These are phyloP conservation scores for Nakazawaea peltata DNA, from an alignment of 805 yeast species.

Conservation along the genomic window DNA sequence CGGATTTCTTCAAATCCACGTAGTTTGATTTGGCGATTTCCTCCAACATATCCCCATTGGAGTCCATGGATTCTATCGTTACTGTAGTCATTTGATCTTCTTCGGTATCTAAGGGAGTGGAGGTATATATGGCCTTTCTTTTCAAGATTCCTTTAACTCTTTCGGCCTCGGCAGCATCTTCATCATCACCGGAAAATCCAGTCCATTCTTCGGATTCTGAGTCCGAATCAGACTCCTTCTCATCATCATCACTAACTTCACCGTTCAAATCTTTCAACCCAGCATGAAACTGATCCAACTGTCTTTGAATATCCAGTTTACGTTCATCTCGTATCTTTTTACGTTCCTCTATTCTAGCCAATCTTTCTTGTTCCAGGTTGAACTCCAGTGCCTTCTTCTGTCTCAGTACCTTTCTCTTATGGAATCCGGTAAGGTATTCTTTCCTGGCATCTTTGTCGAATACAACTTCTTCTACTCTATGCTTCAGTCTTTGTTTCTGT, in stretches of 20 bases:
- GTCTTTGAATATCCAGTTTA: conserved; percentile 54
- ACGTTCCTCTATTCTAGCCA: conserved; percentile 69
- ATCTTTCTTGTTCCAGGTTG: conserved; percentile 69
- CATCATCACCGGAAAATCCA: conserved; percentile 16
- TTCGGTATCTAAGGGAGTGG: conserved; percentile 12
- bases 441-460: conserved; percentile 74
- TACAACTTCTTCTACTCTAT: conserved; percentile 74
- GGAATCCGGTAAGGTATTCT: conserved; percentile 91
- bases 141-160: conserved; percentile 31
- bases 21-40: conserved; percentile 52
- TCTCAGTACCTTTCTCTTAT: conserved; percentile 84
- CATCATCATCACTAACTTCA: conserved; percentile 15
- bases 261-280: conserved; percentile 24
- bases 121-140: conserved; percentile 30
- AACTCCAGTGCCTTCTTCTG: conserved; percentile 78
- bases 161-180: conserved; percentile 17
- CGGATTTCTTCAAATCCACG: conserved; percentile 63
- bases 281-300: conserved; percentile 50
- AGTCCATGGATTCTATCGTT: conserved; percentile 49
- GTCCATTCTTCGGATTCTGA: conserved; percentile 17
- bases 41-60: conserved; percentile 30
- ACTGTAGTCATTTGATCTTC: conserved; percentile 39
- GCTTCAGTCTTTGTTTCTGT: conserved; percentile 54
- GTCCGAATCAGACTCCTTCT: conserved; percentile 16
- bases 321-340: conserved; percentile 63